Evolutionary conservation across 306 rosid genomes (phyloP), one percentile per base, ranked within the genome.

Genomic region (Vicia villosa): DNA sequence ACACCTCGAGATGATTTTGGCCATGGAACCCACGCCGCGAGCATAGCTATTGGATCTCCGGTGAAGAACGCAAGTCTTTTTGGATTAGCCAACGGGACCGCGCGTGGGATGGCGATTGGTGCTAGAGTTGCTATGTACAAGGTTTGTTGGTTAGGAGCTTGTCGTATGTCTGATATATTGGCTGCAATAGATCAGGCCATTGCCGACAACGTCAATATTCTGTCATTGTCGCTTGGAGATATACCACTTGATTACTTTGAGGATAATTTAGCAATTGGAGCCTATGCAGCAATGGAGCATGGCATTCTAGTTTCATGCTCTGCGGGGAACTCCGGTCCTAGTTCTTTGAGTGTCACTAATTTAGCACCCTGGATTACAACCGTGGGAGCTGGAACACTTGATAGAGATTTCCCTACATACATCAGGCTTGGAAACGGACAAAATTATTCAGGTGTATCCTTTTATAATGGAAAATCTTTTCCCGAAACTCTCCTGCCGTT

Each of bases 371-470:
- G 98, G 98, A 80, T 92, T 58, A 86, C 88, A 0, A 89, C 96
- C 13, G 92, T 92, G 1, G 98, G 96, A 14, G 98, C 98, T 9
- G 96, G 98, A 52, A 89, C 96, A 19, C 68, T 92, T 4, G 98
- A 92, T 80, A 95, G 98, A 1, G 95, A 87, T 55, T 92, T 92
- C 51, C 95, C 92, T 0, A 89, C 90, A 0, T 78, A 19, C 3
- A 87, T 84, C 10, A 80, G 69, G 65, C 81, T 92, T 12, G 92
- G 92, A 8, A 86, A 84, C 52, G 98, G 95, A 5, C 37, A 86
- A 46, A 89, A 87, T 63, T 75, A 71, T 69, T 75, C 84, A 0
- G 98, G 98, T 0, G 90, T 83, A 8, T 86, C 96, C 2, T 83
- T 92, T 40, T 83, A 66, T 72, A 58, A 32, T n/a, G 92, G 87